phyloP scores from a whole-genome alignment of 2,329 filamentous ascomycete genomes.

The Alternaria gansuensis region DNA sequence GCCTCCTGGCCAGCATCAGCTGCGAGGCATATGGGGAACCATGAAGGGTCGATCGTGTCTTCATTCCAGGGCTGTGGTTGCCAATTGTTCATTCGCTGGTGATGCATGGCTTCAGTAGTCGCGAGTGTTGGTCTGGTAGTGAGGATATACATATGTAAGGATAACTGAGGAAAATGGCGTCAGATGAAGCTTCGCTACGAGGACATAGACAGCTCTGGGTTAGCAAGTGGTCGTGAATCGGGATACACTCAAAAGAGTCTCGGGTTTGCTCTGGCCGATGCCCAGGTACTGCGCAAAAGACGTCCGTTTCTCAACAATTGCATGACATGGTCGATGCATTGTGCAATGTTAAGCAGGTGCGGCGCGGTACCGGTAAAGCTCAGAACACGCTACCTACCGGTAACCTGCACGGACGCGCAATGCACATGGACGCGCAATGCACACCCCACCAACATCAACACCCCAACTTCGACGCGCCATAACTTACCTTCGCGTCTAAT shows the following conservation, averaged over 20 bases:
- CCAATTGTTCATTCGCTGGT: slow-evolving; percentile 12
- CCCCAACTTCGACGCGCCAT: no score
- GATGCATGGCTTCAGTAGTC: slow-evolving; percentile 10
- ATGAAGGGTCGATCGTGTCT: slow-evolving; percentile 12
- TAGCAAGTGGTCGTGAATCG: not conserved
- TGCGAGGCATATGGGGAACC: slow-evolving; percentile 13
- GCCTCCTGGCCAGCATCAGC: slow-evolving; percentile 1
- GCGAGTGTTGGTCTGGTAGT: slow-evolving; percentile 1
- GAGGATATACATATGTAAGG: not conserved
- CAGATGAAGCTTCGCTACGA: not conserved
- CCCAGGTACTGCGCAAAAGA: not conserved
- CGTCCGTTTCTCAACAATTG: no score
- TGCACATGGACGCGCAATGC: no score
- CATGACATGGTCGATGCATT: no score
- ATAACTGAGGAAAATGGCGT: not conserved
- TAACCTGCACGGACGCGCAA: no score
- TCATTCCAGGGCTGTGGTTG: slow-evolving; percentile 9
- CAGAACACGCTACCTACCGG: no score
- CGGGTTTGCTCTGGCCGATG: not conserved
- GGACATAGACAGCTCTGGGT: not conserved
- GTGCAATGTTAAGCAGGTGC: no score
- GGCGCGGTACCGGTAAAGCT: no score
- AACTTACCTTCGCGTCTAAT: no score
- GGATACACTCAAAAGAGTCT: not conserved
- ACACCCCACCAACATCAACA: no score